Evolutionary conservation across 257 asterid species (phyloP), one percentile per base, ranked within the genome.

Genomic region (Solanum piurae): DNA sequence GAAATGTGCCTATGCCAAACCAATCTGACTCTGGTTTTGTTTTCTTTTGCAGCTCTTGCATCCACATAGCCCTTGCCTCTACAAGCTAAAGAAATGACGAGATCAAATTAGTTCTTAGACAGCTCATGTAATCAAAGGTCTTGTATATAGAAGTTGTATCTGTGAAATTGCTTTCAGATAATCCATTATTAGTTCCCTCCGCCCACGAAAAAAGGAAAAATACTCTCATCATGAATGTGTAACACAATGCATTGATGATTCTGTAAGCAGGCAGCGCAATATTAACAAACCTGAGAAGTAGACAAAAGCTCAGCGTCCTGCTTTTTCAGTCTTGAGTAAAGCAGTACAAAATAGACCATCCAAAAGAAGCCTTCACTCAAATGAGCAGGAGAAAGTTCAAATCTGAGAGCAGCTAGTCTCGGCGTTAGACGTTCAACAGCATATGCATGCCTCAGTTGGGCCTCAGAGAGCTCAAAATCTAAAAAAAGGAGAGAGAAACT

Each of bases 301-400:
- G 98, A 93, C 94, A 97, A 92, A 86, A 90, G 89, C 86, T 92
- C 98, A 71, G 93, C 94, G 40, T 96, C 98, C 33, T 90, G 95
- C 89, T 95, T 97, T 89, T 88, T 93, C 87, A 97, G 91, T 89
- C 99, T 94, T 23, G 99, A 94, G 91, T 95, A 94, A 87, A 97
- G 92, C 88, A 97, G 98, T 91, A 97, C 98, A 77, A 97, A 97
- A 87, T 97, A 97, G 89, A 97, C 99, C 98, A 95, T 95, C 99
- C 99, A 97, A 91, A 97, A 97, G 94, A 94, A 96, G 84, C 96
- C 95, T 87, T 92, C 95, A 40, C 94, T 95, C 95, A 97, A 91
- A 92, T 96, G 99, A 68, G 90, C 96, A 68, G 99, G 99, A 90
- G 98, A 97, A 87, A 97, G 97, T 92, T 96, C 99, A 89, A 89